Base-by-base conservation (phyloP, 805 yeast genomes). In the Maudiozyma saulgeensis region DNA sequence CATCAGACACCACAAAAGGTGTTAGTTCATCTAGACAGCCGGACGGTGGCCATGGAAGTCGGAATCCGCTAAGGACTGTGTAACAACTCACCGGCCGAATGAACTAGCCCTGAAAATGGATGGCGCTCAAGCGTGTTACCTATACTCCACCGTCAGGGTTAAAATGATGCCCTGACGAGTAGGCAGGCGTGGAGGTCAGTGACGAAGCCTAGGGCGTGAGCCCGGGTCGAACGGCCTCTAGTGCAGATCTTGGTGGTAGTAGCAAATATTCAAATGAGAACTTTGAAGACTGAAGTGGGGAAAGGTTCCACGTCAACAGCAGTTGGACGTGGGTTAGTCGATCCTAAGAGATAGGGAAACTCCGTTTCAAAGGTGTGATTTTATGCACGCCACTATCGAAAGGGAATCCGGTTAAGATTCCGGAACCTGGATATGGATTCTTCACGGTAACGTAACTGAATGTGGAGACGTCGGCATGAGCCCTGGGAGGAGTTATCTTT, bases 21-120 rank as follows among this genome's bases (percentile, higher is more conserved):
- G 71, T 68, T 68, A 64, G 70, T 66, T 64, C 68, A 64, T 66
- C 64, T 60, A 68, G 72, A 66, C 66, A 63, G 69, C 74, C 74
- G 77, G 77, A 72, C 77, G 77, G 77, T 74, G 69, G 78, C 78
- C 72, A 62, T 66, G 64, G 69, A 70, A 69, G 74, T 67, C 65
- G 75, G 76, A 70, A 74, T 72, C 76, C 77, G 75, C 77, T 72
- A 73, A 73, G 78, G 77, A 72, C 70, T 72, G 73, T 68, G 72
- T 65, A 63, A 67, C 68, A 66, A 72, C 76, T 72, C 77, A 74
- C 78, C 78, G 75, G 75, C 69, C 69, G 73, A 68, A 69, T 69
- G 71, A 66, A 66, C 68, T 67, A 67, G 70, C 70, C 71, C 71
- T 67, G 71, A 67, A 67, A 67, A 68, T 66, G 71, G 70, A 41